Evolutionary conservation across 106 monocot genomes (phyloP).

Genomic region (Platanthera zijinensis): DNA sequence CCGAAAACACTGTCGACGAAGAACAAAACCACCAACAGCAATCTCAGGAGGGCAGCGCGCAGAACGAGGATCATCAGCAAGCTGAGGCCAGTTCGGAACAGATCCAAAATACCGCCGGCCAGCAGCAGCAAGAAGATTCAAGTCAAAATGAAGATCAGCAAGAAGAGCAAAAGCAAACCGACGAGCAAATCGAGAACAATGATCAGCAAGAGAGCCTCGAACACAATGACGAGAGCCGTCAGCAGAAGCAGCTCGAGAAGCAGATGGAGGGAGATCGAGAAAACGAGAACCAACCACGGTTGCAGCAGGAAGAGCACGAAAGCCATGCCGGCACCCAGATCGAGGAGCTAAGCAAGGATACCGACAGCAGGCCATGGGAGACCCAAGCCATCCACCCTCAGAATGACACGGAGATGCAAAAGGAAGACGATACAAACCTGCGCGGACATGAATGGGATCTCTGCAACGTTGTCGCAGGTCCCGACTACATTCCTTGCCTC

Average conservation of each 20-base stretch:
- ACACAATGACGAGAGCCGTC: neutral
- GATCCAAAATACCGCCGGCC: neutral
- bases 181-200: too few relatives aligned
- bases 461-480: conserved; percentile 65
- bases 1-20: neutral
- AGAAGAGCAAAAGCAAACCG: neutral
- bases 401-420: conserved; percentile 29
- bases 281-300: neutral
- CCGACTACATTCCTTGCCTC: conserved; percentile 86
- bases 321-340: neutral
- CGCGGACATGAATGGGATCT: conserved; percentile 43
- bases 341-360: neutral
- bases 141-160: neutral
- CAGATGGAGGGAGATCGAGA: conserved; percentile 1
- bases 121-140: neutral
- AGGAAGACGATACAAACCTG: neutral
- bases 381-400: neutral
- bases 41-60: neutral
- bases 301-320: neutral
- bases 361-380: conserved; percentile 9
- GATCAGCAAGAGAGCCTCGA: neutral
- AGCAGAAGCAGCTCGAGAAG: neutral
- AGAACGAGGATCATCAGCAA: neutral
- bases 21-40: neutral
- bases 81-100: neutral